These are phyloP conservation scores for Xylariaceae sp. DNA, from an alignment of 2,329 filamentous ascomycete genomes.

Conservation along the genomic window DNA sequence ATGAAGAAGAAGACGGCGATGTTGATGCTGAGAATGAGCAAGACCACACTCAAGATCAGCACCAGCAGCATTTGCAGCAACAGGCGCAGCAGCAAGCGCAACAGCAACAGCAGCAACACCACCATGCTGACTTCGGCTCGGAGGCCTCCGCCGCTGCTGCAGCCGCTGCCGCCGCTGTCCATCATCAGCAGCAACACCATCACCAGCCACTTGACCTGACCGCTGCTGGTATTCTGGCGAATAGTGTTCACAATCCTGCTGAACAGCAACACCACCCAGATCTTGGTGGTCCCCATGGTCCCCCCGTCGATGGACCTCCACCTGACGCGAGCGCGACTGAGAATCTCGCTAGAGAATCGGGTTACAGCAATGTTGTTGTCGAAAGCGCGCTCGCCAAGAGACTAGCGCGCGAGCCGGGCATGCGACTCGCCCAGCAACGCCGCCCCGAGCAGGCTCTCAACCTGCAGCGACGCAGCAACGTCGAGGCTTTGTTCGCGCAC, in stretches of 20 bases:
- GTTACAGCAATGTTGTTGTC: slow-evolving; percentile 43
- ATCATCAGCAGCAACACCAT: slow-evolving; percentile 30
- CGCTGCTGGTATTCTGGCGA: slow-evolving; percentile 31
- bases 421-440: slow-evolving; percentile 48
- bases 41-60: slow-evolving; percentile 25
- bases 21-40: slow-evolving; percentile 24
- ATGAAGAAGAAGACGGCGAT: slow-evolving; percentile 23
- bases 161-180: slow-evolving; percentile 31
- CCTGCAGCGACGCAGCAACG: slow-evolving; percentile 53
- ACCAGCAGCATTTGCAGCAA: slow-evolving; percentile 16
- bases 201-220: slow-evolving; percentile 32
- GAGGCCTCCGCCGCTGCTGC: slow-evolving; percentile 32
- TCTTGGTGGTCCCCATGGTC: slow-evolving; percentile 24
- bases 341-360: slow-evolving; percentile 42
- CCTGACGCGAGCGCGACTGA: slow-evolving; percentile 38
- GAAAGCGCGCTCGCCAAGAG: slow-evolving; percentile 53
- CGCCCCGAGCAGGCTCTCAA: slow-evolving; percentile 51
- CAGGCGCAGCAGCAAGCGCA: slow-evolving; percentile 19
- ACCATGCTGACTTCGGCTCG: slow-evolving; percentile 25
- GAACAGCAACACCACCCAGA: slow-evolving; percentile 29
- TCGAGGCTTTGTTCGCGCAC: slow-evolving; percentile 54
- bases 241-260: slow-evolving; percentile 29
- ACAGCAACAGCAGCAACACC: slow-evolving; percentile 21
- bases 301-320: slow-evolving; percentile 20
- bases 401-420: slow-evolving; percentile 44